Percentiles rank a stretch among this genome's conserved stretches.
phyloP scores from a whole-genome alignment of 371 early-diverging fungal species.

The Mortierella sp. region DNA sequence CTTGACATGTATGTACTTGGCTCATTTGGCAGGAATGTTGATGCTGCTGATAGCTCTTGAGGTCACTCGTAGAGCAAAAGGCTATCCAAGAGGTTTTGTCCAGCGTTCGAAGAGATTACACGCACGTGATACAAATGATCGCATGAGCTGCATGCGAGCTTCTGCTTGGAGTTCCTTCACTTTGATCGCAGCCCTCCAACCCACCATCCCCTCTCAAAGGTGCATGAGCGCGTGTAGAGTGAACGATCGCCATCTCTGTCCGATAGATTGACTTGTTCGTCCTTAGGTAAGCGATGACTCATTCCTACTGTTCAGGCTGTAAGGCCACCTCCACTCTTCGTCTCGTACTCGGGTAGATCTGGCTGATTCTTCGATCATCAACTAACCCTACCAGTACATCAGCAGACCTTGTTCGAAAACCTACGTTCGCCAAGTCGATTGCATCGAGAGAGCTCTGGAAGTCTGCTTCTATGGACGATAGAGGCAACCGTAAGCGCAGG shows the following conservation, averaged over 20 bases:
- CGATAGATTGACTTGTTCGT: background rate
- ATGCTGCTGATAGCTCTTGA: too few species aligned
- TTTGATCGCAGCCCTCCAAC: background rate
- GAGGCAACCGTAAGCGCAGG: constrained; percentile 45
- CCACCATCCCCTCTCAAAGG: background rate
- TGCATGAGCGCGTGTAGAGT: constrained; percentile 18
- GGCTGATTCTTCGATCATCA: too few species aligned
- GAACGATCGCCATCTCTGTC: background rate
- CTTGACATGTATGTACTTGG: too few species aligned
- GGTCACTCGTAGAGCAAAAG: too few species aligned
- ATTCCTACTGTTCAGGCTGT: background rate
- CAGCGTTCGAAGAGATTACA: too few species aligned
- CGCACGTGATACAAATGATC: background rate
- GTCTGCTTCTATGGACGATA: constrained; percentile 49
- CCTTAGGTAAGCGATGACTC: background rate
- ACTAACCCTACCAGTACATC: too few species aligned
- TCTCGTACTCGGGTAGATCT: too few species aligned
- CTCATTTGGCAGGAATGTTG: too few species aligned
- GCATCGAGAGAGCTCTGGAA: constrained; percentile 3
- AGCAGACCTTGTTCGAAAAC: background rate
- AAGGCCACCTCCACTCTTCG: too few species aligned
- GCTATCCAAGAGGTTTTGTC: too few species aligned
- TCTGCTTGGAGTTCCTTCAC: background rate
- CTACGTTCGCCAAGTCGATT: background rate
- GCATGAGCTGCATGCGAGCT: constrained; percentile 1